A percentile compares a stretch with the other conserved stretches of the same genome.
Conservation (phyloP, 768 basidiomycete genomes). For the Suillus cothurnatus region DNA sequence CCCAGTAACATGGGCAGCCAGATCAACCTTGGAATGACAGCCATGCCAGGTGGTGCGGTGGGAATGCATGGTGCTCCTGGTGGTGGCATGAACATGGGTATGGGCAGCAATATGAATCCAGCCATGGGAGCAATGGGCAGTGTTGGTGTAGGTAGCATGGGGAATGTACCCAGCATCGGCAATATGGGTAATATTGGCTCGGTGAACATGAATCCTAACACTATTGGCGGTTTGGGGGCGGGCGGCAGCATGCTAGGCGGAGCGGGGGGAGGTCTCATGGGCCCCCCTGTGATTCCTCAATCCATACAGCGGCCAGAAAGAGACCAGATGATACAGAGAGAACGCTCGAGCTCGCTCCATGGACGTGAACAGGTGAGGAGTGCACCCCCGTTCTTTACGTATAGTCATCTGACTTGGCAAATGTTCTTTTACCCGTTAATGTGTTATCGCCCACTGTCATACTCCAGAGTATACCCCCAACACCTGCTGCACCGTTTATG, state of each 20-base stretch:
- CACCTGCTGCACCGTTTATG: constrained; percentile 23
- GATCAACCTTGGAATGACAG: constrained; percentile 9
- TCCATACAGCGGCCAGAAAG: constrained; percentile 24
- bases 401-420: not conserved
- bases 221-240: constrained; percentile 21
- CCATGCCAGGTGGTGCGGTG: constrained; percentile 20
- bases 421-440: constrained; percentile 7
- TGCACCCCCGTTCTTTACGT: not conserved
- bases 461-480: constrained; percentile 28
- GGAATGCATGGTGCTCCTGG: constrained; percentile 15
- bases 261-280: constrained; percentile 39
- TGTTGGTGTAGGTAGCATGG: constrained; percentile 16
- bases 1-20: constrained; percentile 8
- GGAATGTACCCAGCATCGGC: constrained; percentile 18
- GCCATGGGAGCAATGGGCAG: constrained; percentile 22
- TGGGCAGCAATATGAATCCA: constrained; percentile 12
- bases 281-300: constrained; percentile 39
- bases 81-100: constrained; percentile 10
- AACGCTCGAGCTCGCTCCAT: constrained; percentile 23
- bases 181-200: constrained; percentile 21
- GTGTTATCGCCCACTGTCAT: not conserved
- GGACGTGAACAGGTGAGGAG: constrained; percentile 27
- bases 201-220: constrained; percentile 22
- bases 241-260: constrained; percentile 30
- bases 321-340: constrained; percentile 31